phyloP scores from a whole-genome alignment of 2,329 filamentous ascomycete species.

The Clathrospora elynae region DNA sequence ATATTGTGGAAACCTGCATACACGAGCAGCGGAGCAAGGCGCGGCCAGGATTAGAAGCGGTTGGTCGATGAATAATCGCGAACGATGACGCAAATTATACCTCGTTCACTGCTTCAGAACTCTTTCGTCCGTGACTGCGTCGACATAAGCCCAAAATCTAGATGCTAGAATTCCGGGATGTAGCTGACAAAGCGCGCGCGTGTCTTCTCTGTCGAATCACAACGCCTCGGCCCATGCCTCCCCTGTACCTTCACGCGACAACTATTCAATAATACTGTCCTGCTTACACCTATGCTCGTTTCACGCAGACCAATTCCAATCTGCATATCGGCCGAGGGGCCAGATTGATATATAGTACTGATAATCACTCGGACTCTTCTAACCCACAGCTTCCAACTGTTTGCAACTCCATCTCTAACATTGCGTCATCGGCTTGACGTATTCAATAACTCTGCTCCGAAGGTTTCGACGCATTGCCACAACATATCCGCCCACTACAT shows the following conservation, averaged over 20 bases:
- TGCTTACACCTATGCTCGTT: slow-evolving; percentile 2
- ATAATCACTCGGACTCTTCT: too few relatives aligned
- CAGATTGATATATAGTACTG: slow-evolving; percentile 9
- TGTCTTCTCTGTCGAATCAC: slow-evolving; percentile 6
- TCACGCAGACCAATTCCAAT: not conserved
- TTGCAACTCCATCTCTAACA: slow-evolving; percentile 17
- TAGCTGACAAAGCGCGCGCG: slow-evolving; percentile 22
- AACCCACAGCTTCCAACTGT: slow-evolving; percentile 4
- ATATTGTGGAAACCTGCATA: not conserved
- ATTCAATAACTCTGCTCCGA: slow-evolving; percentile 17
- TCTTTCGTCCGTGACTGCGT: slow-evolving; percentile 3
- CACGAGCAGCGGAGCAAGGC: not conserved
- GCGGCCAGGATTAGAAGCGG: slow-evolving; percentile 8
- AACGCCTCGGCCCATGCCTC: slow-evolving; percentile 15
- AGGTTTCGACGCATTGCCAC: slow-evolving; percentile 4
- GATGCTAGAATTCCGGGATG: slow-evolving; percentile 12
- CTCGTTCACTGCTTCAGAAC: not conserved
- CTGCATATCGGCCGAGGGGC: slow-evolving; percentile 19
- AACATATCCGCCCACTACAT: slow-evolving; percentile 1
- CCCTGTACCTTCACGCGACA: slow-evolving; percentile 15
- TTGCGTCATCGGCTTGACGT: slow-evolving; percentile 37
- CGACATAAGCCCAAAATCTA: slow-evolving; percentile 15
- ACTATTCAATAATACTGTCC: too few relatives aligned
- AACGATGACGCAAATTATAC: not conserved
- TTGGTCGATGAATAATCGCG: slow-evolving; percentile 8